Base-by-base conservation (phyloP, 495 filamentous ascomycete species). In the Trichoderma reesei region DNA sequence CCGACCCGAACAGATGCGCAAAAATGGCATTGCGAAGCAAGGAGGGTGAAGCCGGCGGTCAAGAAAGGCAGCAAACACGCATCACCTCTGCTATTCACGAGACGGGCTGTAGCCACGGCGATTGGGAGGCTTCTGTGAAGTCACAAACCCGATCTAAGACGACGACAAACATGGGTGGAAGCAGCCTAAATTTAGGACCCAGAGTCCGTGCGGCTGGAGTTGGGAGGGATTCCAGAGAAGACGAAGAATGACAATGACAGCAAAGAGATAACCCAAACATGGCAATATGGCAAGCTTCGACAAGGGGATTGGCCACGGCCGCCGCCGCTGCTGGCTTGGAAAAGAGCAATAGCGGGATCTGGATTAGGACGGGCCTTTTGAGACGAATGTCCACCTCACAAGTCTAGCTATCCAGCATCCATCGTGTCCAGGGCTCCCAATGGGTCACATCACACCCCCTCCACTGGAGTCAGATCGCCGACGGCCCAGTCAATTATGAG, bases 331-430 rank as follows among this genome's bases (percentile, higher is more conserved):
- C 51, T 39, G 38, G 38, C 16, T 26, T 26, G 26, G 26, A 56
- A 56, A 56, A 36, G 51, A 56, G 51, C 51, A 26, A 26, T 56
- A 56, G 51, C 51, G 51, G 51, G 20, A 56, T 31, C 51, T 56
- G 51, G 51, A 33, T 56, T 56, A 33, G 51, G 31, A 56, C 51
- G 51, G 51, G 51, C 31, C 51, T 34, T 56, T 56, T 56, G 51
- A 26, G 26, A 10, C 34, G 9, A n/a, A 56, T 56, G 51, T 56
- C 51, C 51, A 56, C 51, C 26, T 56, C 51, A 33, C 34, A 20
- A 13, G 26, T 56, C 26, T 13, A 56, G 51, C 51, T 56, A 56
- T 56, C 51, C 51, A 33, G 51, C 20, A 20, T 34, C 31, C 51
- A 34, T 34, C 26, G 8, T 33, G 20, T 56, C 26, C 34, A 34